Conservation (phyloP, 1,139 yeast genomes). For the Eremothecium gossypii region DNA sequence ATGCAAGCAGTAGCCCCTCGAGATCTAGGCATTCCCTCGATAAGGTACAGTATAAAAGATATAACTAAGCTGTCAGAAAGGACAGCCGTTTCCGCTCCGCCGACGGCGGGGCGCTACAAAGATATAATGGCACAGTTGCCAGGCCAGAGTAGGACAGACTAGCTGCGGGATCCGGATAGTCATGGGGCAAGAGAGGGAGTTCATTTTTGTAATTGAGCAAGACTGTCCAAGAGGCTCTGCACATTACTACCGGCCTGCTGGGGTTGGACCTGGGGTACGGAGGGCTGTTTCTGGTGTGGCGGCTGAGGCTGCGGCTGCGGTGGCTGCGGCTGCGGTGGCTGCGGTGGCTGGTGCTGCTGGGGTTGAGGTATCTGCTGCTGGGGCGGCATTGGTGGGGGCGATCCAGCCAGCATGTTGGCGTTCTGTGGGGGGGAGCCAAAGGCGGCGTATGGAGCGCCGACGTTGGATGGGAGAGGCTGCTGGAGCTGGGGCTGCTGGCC, state of each 20-base stretch:
- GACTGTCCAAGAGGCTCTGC: conserved; percentile 31
- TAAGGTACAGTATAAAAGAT: no score
- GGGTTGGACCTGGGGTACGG: conserved; percentile 11
- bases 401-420: conserved; percentile 1
- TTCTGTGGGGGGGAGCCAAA: conserved; percentile 8
- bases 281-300: conserved; percentile 4
- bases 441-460: conserved; percentile 5
- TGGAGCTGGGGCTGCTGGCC: conserved; percentile 11
- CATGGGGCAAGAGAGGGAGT: neutral
- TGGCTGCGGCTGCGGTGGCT: conserved; percentile 15
- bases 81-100: no score
- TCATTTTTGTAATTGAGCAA: conserved; percentile 30
- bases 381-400: conserved; percentile 9
- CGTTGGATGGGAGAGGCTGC: conserved; percentile 5
- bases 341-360: conserved; percentile 12
- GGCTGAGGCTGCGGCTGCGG: conserved; percentile 15
- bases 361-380: conserved; percentile 12
- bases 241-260: conserved; percentile 26
- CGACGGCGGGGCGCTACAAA: no score
- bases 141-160: no score
- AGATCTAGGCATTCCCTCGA: no score
- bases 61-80: no score
- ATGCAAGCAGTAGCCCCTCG: no score
- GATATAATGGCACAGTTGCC: no score
- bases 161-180: no score